Conservation (phyloP, 495 filamentous ascomycete species). For the Ramalina intermedia region DNA sequence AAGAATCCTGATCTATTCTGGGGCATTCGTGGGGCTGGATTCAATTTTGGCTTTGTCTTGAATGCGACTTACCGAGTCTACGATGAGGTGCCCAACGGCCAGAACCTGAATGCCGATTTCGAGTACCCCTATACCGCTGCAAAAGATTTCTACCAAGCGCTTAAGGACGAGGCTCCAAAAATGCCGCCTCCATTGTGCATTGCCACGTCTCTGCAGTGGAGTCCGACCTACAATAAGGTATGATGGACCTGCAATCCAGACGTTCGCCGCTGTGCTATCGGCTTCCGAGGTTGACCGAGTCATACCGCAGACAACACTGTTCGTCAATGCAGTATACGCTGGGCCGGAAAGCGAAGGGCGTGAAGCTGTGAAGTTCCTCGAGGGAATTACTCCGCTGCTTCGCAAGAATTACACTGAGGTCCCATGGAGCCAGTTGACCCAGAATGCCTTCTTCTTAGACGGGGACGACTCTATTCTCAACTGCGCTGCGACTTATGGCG, state of each 20-base stretch:
- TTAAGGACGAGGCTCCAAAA: too few species aligned
- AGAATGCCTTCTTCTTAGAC: too few species aligned
- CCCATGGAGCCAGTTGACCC: too few species aligned
- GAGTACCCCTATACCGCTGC: not conserved
- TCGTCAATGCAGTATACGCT: not conserved
- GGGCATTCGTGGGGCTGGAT: not conserved
- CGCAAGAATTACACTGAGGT: too few species aligned
- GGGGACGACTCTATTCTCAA: too few species aligned
- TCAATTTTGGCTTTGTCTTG: slow-evolving; percentile 13
- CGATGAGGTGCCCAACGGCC: slow-evolving; percentile 3
- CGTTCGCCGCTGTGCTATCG: too few species aligned
- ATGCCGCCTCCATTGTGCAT: not conserved
- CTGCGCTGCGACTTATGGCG: too few species aligned
- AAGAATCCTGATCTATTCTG: slow-evolving; percentile 12
- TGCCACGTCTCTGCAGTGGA: not conserved
- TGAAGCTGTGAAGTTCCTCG: too few species aligned
- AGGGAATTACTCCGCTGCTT: too few species aligned
- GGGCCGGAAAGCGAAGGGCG: not conserved
- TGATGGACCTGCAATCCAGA: too few species aligned
- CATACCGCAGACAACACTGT: not conserved
- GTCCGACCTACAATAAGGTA: not conserved
- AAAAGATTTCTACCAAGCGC: not conserved
- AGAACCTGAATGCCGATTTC: not conserved
- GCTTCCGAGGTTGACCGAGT: too few species aligned
- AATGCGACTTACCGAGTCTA: slow-evolving; percentile 8